These are phyloP conservation scores for Agrocybe praecox DNA, from an alignment of 768 basidiomycete genomes.

Conservation along the genomic window DNA sequence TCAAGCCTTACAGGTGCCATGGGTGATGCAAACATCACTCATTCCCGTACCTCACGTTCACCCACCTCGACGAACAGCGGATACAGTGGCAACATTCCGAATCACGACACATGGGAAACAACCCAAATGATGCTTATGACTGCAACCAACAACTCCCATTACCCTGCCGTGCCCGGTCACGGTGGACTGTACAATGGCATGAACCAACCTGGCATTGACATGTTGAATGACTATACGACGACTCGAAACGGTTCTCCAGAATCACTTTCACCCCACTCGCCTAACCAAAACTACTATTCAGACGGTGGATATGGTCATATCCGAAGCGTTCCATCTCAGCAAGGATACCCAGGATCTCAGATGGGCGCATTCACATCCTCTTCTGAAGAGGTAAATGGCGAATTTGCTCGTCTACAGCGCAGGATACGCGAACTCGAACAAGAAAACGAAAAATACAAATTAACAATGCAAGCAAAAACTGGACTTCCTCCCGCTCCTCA, in stretches of 20 bases:
- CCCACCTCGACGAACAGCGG: slow-evolving; percentile 21
- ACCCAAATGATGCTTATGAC: slow-evolving; percentile 23
- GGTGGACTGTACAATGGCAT: slow-evolving; percentile 17
- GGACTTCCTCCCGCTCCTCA: slow-evolving; percentile 31
- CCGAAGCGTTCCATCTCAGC: slow-evolving; percentile 12
- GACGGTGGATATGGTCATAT: slow-evolving; percentile 2
- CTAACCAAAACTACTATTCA: slow-evolving; percentile 22
- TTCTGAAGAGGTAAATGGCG: slow-evolving; percentile 26
- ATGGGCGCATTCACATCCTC: slow-evolving; percentile 18
- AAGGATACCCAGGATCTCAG: slow-evolving; percentile 17
- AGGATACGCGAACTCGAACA: slow-evolving; percentile 66
- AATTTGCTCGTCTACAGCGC: slow-evolving; percentile 52
- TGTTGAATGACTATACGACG: slow-evolving; percentile 23
- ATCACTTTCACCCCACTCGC: slow-evolving; percentile 36
- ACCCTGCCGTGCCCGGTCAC: slow-evolving; percentile 27
- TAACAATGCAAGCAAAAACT: slow-evolving; percentile 29
- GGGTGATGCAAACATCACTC: slow-evolving; percentile 41
- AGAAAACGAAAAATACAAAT: slow-evolving; percentile 51
- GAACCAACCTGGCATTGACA: slow-evolving; percentile 23
- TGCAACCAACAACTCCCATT: slow-evolving; percentile 26
- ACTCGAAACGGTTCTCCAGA: slow-evolving; percentile 42
- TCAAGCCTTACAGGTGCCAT: slow-evolving; percentile 66
- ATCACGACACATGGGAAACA: slow-evolving; percentile 19
- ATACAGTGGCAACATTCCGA: slow-evolving; percentile 19
- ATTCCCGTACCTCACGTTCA: slow-evolving; percentile 23